Base-by-base conservation (phyloP, 306 rosid genomes). In the Adenanthera pavonina region DNA sequence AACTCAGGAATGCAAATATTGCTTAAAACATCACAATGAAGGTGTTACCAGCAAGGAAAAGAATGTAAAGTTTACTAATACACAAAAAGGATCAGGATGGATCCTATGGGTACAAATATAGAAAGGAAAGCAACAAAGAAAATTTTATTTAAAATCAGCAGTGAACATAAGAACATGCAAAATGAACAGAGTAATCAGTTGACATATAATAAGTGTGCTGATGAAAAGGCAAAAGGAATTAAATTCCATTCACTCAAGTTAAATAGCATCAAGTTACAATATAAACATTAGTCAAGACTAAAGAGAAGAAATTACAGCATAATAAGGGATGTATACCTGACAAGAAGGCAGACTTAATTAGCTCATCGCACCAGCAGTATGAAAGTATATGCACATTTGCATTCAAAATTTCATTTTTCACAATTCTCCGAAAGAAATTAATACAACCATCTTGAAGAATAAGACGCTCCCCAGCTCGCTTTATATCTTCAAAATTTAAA, bases 291-390 rank as follows among this genome's bases (percentile, higher is more conserved):
- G 41, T 38, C 4, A 38, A 16, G 57, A 52, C 6, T 54, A 10
- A 65, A 83, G 46, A 48, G 54, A 69, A 11, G 35, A 75, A 57
- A 41, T 78, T 76, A 72, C 44, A 76, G 79, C 47, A 73, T 69
- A 75, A 67, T 65, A 79, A 85, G 69, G 77, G 52, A 68, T 72
- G 56, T 78, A 84, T 89, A 96, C 99, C 98, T 87, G 97, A 80
- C 65, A 89, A 92, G 86, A 96, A 91, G 78, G 94, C 88, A 62
- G 99, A 94, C 64, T 96, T 89, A 46, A 96, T 94, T 83, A 96
- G 95, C 85, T 94, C 99, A 70, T 91, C 97, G 15, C 99, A 96
- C 99, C 99, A 96, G 90, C 99, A 96, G 80, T 92, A 96, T 12
- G 99, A 96, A 77, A 96, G 95, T 83, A 96, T 84, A 86, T 96